Percentiles rank a stretch among this genome's conserved stretches.
Conservation (phyloP, 2,329 filamentous ascomycete species). For the Albophoma yamanashiensis region DNA sequence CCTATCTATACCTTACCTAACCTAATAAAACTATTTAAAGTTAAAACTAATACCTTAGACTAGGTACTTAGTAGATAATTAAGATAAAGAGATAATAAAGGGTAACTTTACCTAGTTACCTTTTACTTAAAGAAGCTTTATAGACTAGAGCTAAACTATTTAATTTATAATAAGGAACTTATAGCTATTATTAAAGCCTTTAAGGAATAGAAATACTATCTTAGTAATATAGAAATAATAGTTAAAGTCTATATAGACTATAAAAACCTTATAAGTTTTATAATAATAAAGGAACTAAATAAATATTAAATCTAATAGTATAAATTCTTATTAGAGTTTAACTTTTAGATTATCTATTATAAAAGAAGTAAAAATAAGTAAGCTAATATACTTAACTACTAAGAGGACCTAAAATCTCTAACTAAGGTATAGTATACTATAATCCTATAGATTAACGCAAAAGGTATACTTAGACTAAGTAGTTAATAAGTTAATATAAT, state of each 20-base stretch:
- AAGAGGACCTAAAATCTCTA: background rate
- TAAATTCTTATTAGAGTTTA: background rate
- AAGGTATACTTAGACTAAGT: background rate
- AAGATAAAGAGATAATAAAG: background rate
- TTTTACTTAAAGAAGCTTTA: background rate
- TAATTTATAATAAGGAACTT: background rate
- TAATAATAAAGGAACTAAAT: background rate
- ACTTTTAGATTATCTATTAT: background rate
- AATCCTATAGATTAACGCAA: background rate
- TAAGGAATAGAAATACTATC: background rate
- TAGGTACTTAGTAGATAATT: background rate
- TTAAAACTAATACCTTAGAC: background rate
- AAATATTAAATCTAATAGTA: background rate
- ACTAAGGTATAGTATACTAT: background rate
- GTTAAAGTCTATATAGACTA: background rate
- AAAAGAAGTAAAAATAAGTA: background rate
- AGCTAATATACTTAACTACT: background rate
- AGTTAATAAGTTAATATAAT: background rate
- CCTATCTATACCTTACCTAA: background rate
- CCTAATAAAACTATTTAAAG: background rate
- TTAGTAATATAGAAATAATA: background rate
- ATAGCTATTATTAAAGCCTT: background rate
- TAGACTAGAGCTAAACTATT: background rate
- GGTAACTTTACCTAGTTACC: background rate
- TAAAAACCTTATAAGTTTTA: background rate